Evolutionary conservation across 1,284 basidiomycete species (phyloP).

Genomic region (Pseudozyma hubeiensis): DNA sequence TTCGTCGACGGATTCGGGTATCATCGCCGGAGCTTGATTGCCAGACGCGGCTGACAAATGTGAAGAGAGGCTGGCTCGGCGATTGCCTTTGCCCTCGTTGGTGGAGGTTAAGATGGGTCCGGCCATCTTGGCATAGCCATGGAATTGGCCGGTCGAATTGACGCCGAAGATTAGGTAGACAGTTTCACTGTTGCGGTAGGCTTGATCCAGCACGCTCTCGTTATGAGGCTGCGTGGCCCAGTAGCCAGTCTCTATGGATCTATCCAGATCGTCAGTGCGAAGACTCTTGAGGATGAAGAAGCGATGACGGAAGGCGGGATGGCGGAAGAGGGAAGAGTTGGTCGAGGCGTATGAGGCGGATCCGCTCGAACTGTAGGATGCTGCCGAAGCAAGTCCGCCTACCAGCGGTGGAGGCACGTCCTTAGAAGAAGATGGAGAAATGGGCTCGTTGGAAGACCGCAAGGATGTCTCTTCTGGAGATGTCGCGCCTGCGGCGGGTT

Average conservation of each 20-base stretch:
- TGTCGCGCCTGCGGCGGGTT: not conserved
- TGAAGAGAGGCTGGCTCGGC: constrained; percentile 31
- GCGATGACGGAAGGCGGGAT: constrained; percentile 81
- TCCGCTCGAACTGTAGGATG: constrained; percentile 47
- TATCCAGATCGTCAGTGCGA: constrained; percentile 80
- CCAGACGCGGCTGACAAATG: constrained; percentile 21
- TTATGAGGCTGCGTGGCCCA: constrained; percentile 97
- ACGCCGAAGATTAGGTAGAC: constrained; percentile 91
- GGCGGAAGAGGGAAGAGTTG: constrained; percentile 76
- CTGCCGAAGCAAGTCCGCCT: constrained; percentile 27
- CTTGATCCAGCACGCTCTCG: constrained; percentile 80
- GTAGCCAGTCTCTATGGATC: constrained; percentile 81
- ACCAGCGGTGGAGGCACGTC: constrained; percentile 13
- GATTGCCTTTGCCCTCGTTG: constrained; percentile 18
- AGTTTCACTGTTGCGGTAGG: constrained; percentile 85
- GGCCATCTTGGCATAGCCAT: constrained; percentile 67
- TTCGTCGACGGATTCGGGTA: constrained; percentile 29
- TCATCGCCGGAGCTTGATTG: constrained; percentile 11
- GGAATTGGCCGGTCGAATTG: constrained; percentile 80
- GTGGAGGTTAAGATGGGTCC: constrained; percentile 53
- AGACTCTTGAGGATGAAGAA: constrained; percentile 91
- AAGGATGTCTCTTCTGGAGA: not conserved
- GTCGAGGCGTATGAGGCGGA: constrained; percentile 62
- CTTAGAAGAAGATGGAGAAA: constrained; percentile 13
- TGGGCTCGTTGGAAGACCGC: constrained; percentile 13